Evolutionary conservation across 1,139 yeast genomes (phyloP).

Genomic region (Debaryomycetaceae sp.): DNA sequence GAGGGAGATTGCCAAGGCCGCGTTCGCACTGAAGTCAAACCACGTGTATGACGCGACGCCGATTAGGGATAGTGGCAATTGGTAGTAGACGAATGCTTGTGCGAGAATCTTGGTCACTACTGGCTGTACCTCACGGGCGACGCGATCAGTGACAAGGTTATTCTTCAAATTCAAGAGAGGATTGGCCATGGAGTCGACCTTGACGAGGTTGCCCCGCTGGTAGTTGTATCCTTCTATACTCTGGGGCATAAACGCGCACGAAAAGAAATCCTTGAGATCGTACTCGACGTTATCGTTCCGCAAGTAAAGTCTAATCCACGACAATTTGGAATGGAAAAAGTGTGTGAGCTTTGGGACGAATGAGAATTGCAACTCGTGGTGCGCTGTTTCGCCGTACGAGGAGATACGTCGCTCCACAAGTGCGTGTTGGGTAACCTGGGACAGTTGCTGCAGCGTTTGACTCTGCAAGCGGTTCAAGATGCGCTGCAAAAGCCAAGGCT

Average conservation of each 20-base stretch:
- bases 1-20: slow-evolving; percentile 22
- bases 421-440: neutral
- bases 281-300: slow-evolving; percentile 38
- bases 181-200: slow-evolving; percentile 9
- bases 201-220: slow-evolving; percentile 25
- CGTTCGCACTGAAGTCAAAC: slow-evolving; percentile 24
- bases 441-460: neutral
- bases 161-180: slow-evolving; percentile 25
- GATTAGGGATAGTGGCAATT: slow-evolving; percentile 26
- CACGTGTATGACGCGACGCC: slow-evolving; percentile 22
- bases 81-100: slow-evolving; percentile 25
- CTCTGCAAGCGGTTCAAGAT: slow-evolving; percentile 6
- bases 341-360: slow-evolving; percentile 21
- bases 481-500: slow-evolving; percentile 15
- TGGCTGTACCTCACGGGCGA: slow-evolving; percentile 28
- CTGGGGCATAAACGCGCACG: slow-evolving; percentile 23
- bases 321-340: slow-evolving; percentile 21
- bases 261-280: slow-evolving; percentile 30
- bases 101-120: slow-evolving; percentile 21
- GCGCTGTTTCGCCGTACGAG: slow-evolving; percentile 21
- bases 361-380: slow-evolving; percentile 26
- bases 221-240: slow-evolving; percentile 31
- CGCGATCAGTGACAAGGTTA: slow-evolving; percentile 15
- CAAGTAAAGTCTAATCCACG: slow-evolving; percentile 36
- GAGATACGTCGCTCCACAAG: slow-evolving; percentile 12